Evolutionary conservation across 2,329 filamentous ascomycete species (phyloP).

Genomic region (Paecilomyces variotii): DNA sequence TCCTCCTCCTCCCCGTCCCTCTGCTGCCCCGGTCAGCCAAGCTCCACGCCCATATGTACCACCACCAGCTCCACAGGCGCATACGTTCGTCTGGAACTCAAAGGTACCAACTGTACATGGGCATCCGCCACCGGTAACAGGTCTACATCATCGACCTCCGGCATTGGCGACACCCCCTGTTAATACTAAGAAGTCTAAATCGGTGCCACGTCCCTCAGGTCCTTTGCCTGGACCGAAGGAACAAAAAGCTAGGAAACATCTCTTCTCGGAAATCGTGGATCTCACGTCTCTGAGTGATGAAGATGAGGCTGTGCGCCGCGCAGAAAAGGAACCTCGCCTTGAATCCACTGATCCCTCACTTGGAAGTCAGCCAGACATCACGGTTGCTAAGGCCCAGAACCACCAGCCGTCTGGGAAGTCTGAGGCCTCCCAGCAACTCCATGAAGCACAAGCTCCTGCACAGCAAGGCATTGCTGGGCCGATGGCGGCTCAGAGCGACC

Average conservation of each 20-base stretch:
- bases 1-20: conserved; percentile 1
- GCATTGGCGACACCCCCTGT: background rate
- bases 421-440: background rate
- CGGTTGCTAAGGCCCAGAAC: background rate
- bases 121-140: background rate
- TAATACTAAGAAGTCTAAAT: background rate
- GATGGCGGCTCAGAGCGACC: conserved; percentile 1
- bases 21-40: background rate
- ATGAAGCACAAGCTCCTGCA: background rate
- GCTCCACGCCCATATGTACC: background rate
- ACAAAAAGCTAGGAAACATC: conserved; percentile 48
- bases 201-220: conserved; percentile 4
- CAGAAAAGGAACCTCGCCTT: conserved; percentile 13
- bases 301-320: conserved; percentile 19
- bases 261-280: conserved; percentile 48
- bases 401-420: background rate
- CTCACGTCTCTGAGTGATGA: conserved; percentile 41
- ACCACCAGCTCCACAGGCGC: background rate
- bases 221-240: conserved; percentile 38
- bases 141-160: background rate
- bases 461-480: background rate
- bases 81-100: background rate
- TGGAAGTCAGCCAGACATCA: background rate
- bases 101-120: background rate
- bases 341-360: background rate